Evolutionary conservation across 2,329 filamentous ascomycete species (phyloP), one percentile per base, ranked within the genome.

Genomic region (Colletotrichum sp.): DNA sequence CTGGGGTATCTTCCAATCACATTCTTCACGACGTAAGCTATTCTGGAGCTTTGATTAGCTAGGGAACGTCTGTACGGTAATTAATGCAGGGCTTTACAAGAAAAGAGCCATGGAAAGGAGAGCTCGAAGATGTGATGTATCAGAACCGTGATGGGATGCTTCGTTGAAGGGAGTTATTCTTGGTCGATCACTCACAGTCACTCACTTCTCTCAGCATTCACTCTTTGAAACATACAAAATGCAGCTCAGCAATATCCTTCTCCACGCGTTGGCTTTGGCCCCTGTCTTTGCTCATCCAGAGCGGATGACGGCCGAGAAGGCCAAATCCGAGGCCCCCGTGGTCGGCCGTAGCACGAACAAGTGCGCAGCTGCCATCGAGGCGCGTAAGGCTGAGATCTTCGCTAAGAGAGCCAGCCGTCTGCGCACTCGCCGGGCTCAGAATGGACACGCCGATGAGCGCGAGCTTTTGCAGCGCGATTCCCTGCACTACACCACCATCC

Each of bases 271-370:
- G 29, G 31, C n/a, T 9, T 31, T 57, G 12, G 63, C 38, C n/a
- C 63, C 63, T 31, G 63, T 29, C 13, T 29, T 59, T 21, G 86
- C 86, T 29, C 86, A 90, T 72, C 87, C 87, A 0, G 87, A 87
- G 72, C 86, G 89, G 72, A 83, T 88, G 67, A 74, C 87, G 38
- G 80, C 80, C 55, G 81, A 87, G 16, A 88, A 90, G 79, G 83
- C 86, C 27, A 86, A 88, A 79, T 86, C 87, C n/a, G 85, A 85
- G 24, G 80, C 84, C 0, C 89, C 86, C 75, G 79, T 87, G 62
- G 78, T 79, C 27, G 66, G 73, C 79, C 80, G n/a, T 78, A 82
- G 31, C 83, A 85, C 75, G 76, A 84, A 51, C 84, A 86, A 24
- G 82, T 90, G 15, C 79, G 78, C 69, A 84, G 88, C 76, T 90